Percentiles rank a stretch among this genome's conserved stretches.
Conservation (phyloP, 306 rosid genomes). For the Spatholobus suberectus region DNA sequence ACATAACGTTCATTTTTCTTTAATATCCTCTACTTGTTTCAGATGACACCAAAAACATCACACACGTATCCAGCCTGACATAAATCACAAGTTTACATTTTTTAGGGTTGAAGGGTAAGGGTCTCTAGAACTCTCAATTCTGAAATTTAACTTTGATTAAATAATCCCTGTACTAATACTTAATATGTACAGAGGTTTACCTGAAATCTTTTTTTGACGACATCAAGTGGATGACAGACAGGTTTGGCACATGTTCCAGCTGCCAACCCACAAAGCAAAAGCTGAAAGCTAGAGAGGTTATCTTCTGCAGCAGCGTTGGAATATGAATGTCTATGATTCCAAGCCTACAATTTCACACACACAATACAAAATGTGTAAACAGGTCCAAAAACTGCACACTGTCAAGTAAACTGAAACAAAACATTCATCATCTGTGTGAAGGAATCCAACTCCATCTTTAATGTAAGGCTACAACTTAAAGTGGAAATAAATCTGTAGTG, state of each 20-base stretch:
- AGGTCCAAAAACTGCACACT: not conserved
- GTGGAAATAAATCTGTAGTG: not conserved
- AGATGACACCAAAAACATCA: slow-evolving; percentile 7
- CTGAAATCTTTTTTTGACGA: slow-evolving; percentile 98
- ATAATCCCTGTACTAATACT: not conserved
- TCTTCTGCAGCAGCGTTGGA: slow-evolving; percentile 45
- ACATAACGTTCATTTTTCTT: not conserved
- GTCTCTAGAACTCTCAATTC: not conserved
- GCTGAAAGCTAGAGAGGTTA: slow-evolving; percentile 77
- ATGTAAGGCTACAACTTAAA: not conserved
- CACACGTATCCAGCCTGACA: not conserved
- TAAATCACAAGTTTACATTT: not conserved
- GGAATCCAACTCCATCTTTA: slow-evolving; percentile 9
- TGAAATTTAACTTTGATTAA: not conserved
- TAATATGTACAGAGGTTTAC: slow-evolving; percentile 43
- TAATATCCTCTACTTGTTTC: slow-evolving; percentile 28
- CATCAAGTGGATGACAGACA: slow-evolving; percentile 98
- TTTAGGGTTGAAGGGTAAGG: not conserved
- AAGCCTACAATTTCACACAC: slow-evolving; percentile 56
- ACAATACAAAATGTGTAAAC: not conserved
- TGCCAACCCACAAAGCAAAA: slow-evolving; percentile 83
- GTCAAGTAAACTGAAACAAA: slow-evolving; percentile 18
- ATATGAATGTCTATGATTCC: slow-evolving; percentile 56
- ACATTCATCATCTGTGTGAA: slow-evolving; percentile 28
- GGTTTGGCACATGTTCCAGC: slow-evolving; percentile 97